Percentiles rank a stretch among this genome's conserved stretches.
Evolutionary conservation across 2,329 filamentous ascomycete species (phyloP).

Genomic region (Davidsoniella neocaledoniae): DNA sequence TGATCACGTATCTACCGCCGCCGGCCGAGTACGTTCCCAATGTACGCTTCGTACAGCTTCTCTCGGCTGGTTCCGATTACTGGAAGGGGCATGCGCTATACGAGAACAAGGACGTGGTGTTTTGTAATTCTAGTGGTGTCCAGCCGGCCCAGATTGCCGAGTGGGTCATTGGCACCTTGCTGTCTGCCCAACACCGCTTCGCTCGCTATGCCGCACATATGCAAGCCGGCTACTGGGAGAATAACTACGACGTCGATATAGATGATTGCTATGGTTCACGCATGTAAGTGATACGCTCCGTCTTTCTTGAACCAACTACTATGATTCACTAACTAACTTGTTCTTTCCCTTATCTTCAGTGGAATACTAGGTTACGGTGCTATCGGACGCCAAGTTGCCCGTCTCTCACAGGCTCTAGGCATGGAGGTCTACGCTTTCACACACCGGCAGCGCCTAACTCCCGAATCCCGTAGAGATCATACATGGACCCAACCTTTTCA

Average conservation of each 20-base stretch:
- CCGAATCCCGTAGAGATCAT: constrained; percentile 44
- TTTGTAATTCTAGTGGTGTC: constrained; percentile 41
- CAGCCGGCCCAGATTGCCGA: constrained; percentile 41
- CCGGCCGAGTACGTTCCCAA: constrained; percentile 26
- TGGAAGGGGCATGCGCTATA: constrained; percentile 30
- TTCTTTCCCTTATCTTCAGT: constrained; percentile 16
- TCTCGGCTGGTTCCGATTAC: constrained; percentile 36
- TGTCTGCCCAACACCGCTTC: constrained; percentile 33
- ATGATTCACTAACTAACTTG: neutral
- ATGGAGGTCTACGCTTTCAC: constrained; percentile 64
- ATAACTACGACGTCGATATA: constrained; percentile 17
- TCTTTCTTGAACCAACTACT: neutral
- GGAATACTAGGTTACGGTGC: constrained; percentile 38
- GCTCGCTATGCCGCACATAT: constrained; percentile 29
- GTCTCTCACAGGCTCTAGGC: constrained; percentile 46
- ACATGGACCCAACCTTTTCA: constrained; percentile 54
- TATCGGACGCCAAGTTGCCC: constrained; percentile 36
- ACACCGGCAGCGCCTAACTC: constrained; percentile 48
- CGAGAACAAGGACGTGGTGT: constrained; percentile 30
- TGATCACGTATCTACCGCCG: constrained; percentile 30
- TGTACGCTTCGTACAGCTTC: constrained; percentile 35
- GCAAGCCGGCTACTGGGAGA: constrained; percentile 27
- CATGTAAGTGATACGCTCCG: constrained; percentile 24
- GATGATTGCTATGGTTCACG: constrained; percentile 30
- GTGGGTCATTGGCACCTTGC: constrained; percentile 36